Conservation (phyloP, 2,329 filamentous ascomycete genomes). For the Fusarium guadeloupense region DNA sequence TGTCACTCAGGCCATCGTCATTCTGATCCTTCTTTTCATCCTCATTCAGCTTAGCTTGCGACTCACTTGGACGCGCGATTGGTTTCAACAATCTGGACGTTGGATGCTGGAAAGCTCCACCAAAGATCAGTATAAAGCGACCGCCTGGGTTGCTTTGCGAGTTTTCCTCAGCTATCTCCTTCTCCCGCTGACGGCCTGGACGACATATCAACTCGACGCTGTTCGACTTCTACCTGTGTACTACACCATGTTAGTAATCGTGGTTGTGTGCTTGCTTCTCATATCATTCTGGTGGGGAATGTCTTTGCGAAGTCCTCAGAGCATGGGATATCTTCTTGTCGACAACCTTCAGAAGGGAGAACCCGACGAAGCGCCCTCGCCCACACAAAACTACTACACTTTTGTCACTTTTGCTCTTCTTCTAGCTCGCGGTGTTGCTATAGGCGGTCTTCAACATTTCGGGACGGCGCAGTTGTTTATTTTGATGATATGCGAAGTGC, state of each 20-base stretch:
- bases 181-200: conserved; percentile 74
- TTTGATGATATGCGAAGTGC: conserved; percentile 25
- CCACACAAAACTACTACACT: conserved; percentile 61
- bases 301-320: conserved; percentile 27
- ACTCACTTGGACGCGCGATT: conserved; percentile 52
- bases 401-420: conserved; percentile 27
- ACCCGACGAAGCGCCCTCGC: conserved; percentile 50
- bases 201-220: conserved; percentile 72
- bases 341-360: conserved; percentile 73
- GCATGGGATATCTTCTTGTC: conserved; percentile 45
- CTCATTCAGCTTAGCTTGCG: conserved; percentile 54
- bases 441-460: conserved; percentile 28
- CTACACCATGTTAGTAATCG: conserved; percentile 47
- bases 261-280: conserved; percentile 37
- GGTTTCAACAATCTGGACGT: conserved; percentile 48
- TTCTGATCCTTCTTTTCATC: conserved; percentile 68
- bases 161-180: conserved; percentile 81
- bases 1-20: conserved; percentile 68
- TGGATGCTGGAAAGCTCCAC: conserved; percentile 21
- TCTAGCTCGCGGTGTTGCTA: conserved; percentile 19
- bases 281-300: conserved; percentile 45
- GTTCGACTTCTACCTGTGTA: conserved; percentile 31
- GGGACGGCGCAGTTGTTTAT: conserved; percentile 22
- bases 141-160: conserved; percentile 63
- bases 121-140: conserved; percentile 52